These are phyloP conservation scores for Gastrolobium bilobum DNA, from an alignment of 306 rosid genomes.

Conservation along the genomic window DNA sequence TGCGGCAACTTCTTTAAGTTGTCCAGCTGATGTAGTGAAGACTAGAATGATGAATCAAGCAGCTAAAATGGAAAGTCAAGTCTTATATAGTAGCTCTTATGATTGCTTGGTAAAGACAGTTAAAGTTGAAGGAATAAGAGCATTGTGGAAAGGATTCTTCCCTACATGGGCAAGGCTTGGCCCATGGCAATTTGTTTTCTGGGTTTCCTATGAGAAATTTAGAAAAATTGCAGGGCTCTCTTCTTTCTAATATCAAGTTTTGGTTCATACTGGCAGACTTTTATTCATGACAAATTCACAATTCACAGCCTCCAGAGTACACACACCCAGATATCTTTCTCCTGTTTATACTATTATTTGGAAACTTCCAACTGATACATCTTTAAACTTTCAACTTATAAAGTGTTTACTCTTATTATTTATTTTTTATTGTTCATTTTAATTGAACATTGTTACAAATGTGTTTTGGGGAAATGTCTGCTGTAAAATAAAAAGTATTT, in stretches of 20 bases:
- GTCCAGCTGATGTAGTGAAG: conserved; percentile 95
- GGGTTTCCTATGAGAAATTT: conserved; percentile 93
- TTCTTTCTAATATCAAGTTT: conserved; percentile 62
- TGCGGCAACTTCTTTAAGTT: conserved; percentile 81
- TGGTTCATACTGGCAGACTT: conserved; percentile 26
- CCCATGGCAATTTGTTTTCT: conserved; percentile 93
- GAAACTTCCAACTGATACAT: not conserved
- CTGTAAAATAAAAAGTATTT: too few species aligned
- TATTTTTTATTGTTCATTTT: too few species aligned
- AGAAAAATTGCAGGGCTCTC: conserved; percentile 82
- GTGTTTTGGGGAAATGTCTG: too few species aligned
- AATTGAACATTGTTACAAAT: too few species aligned
- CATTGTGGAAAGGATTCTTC: conserved; percentile 94
- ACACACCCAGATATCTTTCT: conserved; percentile 22
- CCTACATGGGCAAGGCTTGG: conserved; percentile 97
- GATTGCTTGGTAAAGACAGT: conserved; percentile 87
- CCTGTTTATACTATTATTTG: not conserved
- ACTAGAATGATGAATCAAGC: conserved; percentile 92
- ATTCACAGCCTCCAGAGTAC: not conserved
- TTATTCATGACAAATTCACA: conserved; percentile 39
- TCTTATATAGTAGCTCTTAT: conserved; percentile 65
- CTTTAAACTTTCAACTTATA: too few species aligned
- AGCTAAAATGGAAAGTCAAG: conserved; percentile 57
- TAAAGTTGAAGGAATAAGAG: conserved; percentile 81
- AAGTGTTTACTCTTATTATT: too few species aligned